These are phyloP conservation scores for Artemisia princeps DNA, from an alignment of 140 eudicot species.

Conservation along the genomic window DNA sequence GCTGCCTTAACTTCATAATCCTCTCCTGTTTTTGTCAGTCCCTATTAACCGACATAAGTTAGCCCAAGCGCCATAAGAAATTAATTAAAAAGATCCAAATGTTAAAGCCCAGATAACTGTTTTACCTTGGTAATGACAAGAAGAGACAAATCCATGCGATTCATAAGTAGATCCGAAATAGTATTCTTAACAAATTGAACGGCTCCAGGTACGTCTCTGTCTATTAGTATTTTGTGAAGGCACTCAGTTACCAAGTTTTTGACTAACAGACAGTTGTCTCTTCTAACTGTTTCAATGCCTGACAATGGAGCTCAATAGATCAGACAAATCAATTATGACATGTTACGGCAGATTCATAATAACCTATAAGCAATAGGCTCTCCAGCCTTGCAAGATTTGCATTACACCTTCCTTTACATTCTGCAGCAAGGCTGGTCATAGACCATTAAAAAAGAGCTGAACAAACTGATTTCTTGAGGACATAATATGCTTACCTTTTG, in stretches of 20 bases:
- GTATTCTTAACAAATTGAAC: conserved; percentile 83
- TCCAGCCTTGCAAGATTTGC: conserved; percentile 4
- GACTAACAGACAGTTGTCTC: conserved; percentile 94
- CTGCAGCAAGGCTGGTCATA: background rate
- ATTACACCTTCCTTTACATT: background rate
- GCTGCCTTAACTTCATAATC: conserved; percentile 93
- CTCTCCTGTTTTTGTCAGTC: conserved; percentile 90
- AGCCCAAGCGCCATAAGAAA: conserved; percentile 10
- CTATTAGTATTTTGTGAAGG: conserved; percentile 44
- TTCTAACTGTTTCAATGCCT: conserved; percentile 97
- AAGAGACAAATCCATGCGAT: conserved; percentile 92
- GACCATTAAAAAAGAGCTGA: background rate
- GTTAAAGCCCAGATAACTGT: background rate
- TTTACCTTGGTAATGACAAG: conserved; percentile 89
- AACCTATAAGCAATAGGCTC: background rate
- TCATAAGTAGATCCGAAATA: conserved; percentile 90
- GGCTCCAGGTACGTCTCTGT: conserved; percentile 89
- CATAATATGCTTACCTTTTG: conserved; percentile 60
- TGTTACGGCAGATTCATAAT: background rate
- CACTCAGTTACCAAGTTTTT: conserved; percentile 73
- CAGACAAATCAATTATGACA: conserved; percentile 6
- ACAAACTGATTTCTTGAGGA: background rate
- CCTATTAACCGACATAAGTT: conserved; percentile 35
- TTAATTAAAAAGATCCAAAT: background rate
- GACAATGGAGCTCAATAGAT: conserved; percentile 22